These are phyloP conservation scores for Gossypium stocksii DNA, from an alignment of 345 rosid species.

Conservation along the genomic window DNA sequence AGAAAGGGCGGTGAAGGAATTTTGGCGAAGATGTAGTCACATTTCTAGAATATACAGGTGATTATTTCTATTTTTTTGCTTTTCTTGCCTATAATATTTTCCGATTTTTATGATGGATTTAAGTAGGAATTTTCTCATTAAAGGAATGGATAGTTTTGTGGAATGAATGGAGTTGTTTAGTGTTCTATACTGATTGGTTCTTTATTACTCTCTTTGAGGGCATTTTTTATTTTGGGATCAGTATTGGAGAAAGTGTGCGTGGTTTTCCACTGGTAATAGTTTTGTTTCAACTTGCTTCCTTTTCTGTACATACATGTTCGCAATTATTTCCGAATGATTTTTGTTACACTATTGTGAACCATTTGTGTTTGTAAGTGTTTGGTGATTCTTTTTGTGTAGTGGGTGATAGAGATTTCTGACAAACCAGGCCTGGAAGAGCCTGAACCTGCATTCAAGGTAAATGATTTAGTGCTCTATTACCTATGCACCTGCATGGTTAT, in stretches of 20 bases:
- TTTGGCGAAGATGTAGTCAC: conserved; percentile 61
- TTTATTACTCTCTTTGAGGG: conserved; percentile 83
- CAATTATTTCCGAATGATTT: neutral
- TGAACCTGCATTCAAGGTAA: conserved; percentile 96
- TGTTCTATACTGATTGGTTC: conserved; percentile 50
- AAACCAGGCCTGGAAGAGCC: conserved; percentile 78
- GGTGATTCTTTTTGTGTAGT: conserved; percentile 34
- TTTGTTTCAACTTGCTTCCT: conserved; percentile 12
- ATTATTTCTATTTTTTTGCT: conserved; percentile 17
- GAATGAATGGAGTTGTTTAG: neutral
- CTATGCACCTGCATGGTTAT: neutral
- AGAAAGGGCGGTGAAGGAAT: conserved; percentile 70
- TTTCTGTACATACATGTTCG: neutral
- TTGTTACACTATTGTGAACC: neutral
- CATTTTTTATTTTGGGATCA: conserved; percentile 49
- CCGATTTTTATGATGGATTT: neutral
- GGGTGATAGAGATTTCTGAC: conserved; percentile 97
- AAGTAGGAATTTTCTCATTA: neutral
- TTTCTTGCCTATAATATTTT: neutral
- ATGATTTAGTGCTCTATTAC: neutral
- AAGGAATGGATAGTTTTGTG: neutral
- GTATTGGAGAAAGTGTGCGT: conserved; percentile 87
- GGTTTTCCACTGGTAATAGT: conserved; percentile 85
- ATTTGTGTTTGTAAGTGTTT: neutral
- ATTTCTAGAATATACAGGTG: conserved; percentile 90